These are phyloP conservation scores for Colletotrichum gigasporum DNA, from an alignment of 2,329 filamentous ascomycete genomes.

Conservation along the genomic window DNA sequence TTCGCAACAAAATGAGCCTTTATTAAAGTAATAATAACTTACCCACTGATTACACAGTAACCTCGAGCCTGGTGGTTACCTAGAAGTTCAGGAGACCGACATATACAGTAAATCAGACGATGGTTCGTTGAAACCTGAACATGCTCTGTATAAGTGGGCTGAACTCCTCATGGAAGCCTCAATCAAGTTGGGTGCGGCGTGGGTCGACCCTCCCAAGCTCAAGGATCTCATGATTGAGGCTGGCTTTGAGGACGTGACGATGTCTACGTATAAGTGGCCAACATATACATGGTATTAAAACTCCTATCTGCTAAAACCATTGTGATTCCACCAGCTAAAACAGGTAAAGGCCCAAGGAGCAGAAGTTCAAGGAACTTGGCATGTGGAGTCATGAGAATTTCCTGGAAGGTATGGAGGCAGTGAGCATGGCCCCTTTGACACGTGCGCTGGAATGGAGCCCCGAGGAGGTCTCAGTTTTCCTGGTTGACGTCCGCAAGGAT, in stretches of 20 bases:
- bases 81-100: constrained; percentile 42
- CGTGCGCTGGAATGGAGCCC: constrained; percentile 43
- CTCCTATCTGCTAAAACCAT: too few relatives aligned
- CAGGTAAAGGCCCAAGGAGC: too few relatives aligned
- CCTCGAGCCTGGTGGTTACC: constrained; percentile 50
- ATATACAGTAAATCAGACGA: not conserved
- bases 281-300: constrained; percentile 25
- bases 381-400: constrained; percentile 44
- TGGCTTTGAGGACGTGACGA: constrained; percentile 35
- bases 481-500: constrained; percentile 44
- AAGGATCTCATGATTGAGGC: constrained; percentile 38
- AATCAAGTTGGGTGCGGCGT: constrained; percentile 38
- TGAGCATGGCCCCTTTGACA: constrained; percentile 47
- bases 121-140: not conserved
- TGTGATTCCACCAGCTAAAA: too few relatives aligned
- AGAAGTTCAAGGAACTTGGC: constrained; percentile 1
- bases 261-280: constrained; percentile 31
- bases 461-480: constrained; percentile 43
- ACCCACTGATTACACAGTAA: constrained; percentile 31
- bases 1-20: not conserved
- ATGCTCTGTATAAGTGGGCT: constrained; percentile 36
- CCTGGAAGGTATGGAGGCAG: constrained; percentile 42
- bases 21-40: not conserved
- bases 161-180: constrained; percentile 17
- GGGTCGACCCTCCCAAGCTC: constrained; percentile 34